Percentiles rank a stretch among this genome's conserved stretches.
These are phyloP conservation scores for Dothistroma pini DNA, from an alignment of 2,329 filamentous ascomycete genomes.

Conservation along the genomic window DNA sequence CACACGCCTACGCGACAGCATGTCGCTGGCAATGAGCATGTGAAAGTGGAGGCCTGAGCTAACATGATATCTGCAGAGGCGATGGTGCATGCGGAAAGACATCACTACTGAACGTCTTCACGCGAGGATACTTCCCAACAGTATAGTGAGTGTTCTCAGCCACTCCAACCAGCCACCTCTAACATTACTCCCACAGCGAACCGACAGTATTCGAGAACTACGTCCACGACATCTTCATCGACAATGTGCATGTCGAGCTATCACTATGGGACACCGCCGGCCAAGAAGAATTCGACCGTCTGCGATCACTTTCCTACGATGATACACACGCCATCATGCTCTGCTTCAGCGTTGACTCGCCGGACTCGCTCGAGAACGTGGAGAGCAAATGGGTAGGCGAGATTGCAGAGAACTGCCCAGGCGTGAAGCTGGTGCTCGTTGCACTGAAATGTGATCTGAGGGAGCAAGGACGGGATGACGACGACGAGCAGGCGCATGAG, in stretches of 20 bases:
- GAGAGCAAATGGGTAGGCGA: slow-evolving; percentile 98
- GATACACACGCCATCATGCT: slow-evolving; percentile 99
- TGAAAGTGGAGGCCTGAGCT: not conserved
- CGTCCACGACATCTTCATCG: slow-evolving; percentile 98
- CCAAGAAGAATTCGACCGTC: slow-evolving; percentile 96
- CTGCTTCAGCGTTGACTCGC: slow-evolving; percentile 94
- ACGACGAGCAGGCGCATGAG: slow-evolving; percentile 51
- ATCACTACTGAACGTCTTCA: slow-evolving; percentile 95
- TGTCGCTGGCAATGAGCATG: not conserved
- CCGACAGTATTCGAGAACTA: slow-evolving; percentile 99
- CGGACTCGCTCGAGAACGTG: slow-evolving; percentile 95
- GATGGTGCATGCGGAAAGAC: slow-evolving; percentile 98
- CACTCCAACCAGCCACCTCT: not conserved
- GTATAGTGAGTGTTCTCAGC: slow-evolving; percentile 65
- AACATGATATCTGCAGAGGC: slow-evolving; percentile 55
- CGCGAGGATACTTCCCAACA: slow-evolving; percentile 95
- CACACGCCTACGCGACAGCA: slow-evolving; percentile 19
- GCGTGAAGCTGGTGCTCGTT: slow-evolving; percentile 90
- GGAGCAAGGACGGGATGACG: slow-evolving; percentile 66
- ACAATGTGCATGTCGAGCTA: slow-evolving; percentile 93
- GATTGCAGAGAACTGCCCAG: slow-evolving; percentile 95
- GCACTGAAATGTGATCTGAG: slow-evolving; percentile 95
- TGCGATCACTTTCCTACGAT: slow-evolving; percentile 94
- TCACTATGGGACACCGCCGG: slow-evolving; percentile 98
- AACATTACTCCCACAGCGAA: slow-evolving; percentile 54